Percentiles rank a stretch among this genome's conserved stretches.
phyloP scores from a whole-genome alignment of 2,329 filamentous ascomycete genomes.

The Alternaria consortialis region DNA sequence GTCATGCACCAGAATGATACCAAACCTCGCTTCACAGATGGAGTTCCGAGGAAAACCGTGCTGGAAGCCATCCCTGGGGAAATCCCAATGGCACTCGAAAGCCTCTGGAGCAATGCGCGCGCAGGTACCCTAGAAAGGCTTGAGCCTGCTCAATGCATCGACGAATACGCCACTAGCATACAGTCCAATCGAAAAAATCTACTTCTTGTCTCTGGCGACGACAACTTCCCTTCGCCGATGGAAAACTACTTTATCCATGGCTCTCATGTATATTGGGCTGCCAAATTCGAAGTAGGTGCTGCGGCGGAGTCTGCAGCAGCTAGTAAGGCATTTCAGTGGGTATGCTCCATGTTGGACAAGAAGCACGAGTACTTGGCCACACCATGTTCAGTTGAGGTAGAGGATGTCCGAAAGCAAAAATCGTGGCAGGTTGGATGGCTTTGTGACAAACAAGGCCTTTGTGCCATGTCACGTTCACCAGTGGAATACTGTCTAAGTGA shows the following conservation, averaged over 20 bases:
- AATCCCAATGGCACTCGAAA: not conserved
- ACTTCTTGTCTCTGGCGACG: constrained; percentile 20
- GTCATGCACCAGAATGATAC: constrained; percentile 2
- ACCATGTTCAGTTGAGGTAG: no score
- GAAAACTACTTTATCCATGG: not conserved
- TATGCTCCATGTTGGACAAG: constrained; percentile 8
- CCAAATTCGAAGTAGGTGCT: not conserved
- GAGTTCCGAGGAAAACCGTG: constrained; percentile 9
- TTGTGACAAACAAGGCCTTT: not conserved
- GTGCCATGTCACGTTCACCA: not conserved
- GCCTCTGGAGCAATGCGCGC: constrained; percentile 1
- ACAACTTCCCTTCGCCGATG: not conserved
- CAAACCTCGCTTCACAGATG: not conserved
- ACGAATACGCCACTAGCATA: constrained; percentile 24
- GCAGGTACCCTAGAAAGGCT: constrained; percentile 11
- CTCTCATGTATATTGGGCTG: not conserved
- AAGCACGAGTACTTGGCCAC: no score
- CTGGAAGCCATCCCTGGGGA: no score
- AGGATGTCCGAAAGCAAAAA: no score
- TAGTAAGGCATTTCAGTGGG: constrained; percentile 15
- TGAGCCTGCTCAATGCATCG: constrained; percentile 20
- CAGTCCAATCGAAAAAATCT: constrained; percentile 23
- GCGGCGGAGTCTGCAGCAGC: not conserved
- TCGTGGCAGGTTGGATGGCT: no score
- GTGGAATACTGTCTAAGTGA: constrained; percentile 35